Percentiles rank a stretch among this genome's conserved stretches.
Conservation (phyloP, 1,284 basidiomycete genomes). For the Anthracocystis walkeri region DNA sequence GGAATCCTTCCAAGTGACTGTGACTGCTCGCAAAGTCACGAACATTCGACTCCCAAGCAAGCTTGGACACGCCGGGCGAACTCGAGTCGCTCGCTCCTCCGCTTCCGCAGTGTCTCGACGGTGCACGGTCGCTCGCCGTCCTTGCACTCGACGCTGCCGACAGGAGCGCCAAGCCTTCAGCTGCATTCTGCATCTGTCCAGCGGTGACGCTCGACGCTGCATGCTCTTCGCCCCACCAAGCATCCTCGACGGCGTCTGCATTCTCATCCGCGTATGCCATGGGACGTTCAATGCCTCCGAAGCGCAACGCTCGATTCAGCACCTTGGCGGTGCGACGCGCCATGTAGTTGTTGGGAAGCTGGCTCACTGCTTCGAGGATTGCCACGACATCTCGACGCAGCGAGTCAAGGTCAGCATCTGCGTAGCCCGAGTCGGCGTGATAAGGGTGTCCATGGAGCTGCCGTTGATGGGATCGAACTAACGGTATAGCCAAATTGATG, state of each 20-base stretch:
- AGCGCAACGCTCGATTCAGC: constrained; percentile 24
- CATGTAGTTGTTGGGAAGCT: constrained; percentile 25
- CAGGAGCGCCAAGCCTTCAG: constrained; percentile 37
- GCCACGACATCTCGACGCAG: constrained; percentile 26
- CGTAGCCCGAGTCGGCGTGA: not conserved
- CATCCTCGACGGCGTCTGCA: constrained; percentile 17
- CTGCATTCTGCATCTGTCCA: constrained; percentile 34
- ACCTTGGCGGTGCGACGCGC: constrained; percentile 16
- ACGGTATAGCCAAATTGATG: constrained; percentile 33
- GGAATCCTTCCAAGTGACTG: not conserved
- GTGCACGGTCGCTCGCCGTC: constrained; percentile 6
- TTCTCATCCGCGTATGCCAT: not conserved
- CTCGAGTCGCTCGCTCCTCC: not conserved
- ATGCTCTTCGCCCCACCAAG: constrained; percentile 15
- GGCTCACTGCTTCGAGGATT: constrained; percentile 30
- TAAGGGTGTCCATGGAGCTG: not conserved
- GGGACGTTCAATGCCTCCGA: constrained; percentile 18
- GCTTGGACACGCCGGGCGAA: constrained; percentile 2
- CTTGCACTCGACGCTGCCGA: constrained; percentile 29
- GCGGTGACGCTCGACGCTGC: not conserved
- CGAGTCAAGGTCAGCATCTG: constrained; percentile 1
- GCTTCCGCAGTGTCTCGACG: constrained; percentile 5
- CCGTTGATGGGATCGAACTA: constrained; percentile 26
- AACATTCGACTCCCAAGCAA: constrained; percentile 3
- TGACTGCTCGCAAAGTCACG: not conserved